Evolutionary conservation across 129 eudicot species (phyloP).

Genomic region (Centrapalus pauciflorus): DNA sequence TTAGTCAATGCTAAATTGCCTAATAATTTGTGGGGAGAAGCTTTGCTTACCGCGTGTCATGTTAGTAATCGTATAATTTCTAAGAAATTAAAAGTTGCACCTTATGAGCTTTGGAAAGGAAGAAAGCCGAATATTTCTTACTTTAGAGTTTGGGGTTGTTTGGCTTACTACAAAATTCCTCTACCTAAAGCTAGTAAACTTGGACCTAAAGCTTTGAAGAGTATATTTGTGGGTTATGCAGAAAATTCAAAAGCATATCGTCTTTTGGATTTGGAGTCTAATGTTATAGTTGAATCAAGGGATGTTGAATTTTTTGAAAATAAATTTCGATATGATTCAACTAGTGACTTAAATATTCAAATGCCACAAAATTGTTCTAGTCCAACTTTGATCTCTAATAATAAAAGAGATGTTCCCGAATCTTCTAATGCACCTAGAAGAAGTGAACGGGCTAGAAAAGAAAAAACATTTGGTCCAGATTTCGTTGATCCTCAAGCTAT

Average conservation of each 20-base stretch:
- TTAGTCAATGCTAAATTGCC: not conserved
- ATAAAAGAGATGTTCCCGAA: no score
- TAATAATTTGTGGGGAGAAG: slow-evolving; percentile 10
- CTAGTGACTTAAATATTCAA: no score
- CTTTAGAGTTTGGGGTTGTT: no score
- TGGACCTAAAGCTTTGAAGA: slow-evolving; percentile 6
- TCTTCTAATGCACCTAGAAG: no score
- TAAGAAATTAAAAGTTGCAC: not conserved
- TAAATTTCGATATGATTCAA: not conserved
- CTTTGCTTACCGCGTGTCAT: not conserved
- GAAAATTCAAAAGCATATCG: no score
- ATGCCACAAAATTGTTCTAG: not conserved
- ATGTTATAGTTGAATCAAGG: no score
- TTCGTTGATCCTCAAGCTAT: no score
- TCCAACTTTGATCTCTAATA: not conserved
- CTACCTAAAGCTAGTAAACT: not conserved
- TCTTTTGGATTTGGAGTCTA: no score
- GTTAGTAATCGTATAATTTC: not conserved
- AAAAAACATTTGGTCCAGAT: not conserved
- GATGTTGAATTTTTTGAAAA: slow-evolving; percentile 7
- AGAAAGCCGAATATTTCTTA: no score
- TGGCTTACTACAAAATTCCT: not conserved
- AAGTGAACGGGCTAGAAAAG: no score
- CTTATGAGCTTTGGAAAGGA: slow-evolving; percentile 15
- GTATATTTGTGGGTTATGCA: no score